Conservation (phyloP, 805 yeast species). For the Wickerhamiella slavikovae region DNA sequence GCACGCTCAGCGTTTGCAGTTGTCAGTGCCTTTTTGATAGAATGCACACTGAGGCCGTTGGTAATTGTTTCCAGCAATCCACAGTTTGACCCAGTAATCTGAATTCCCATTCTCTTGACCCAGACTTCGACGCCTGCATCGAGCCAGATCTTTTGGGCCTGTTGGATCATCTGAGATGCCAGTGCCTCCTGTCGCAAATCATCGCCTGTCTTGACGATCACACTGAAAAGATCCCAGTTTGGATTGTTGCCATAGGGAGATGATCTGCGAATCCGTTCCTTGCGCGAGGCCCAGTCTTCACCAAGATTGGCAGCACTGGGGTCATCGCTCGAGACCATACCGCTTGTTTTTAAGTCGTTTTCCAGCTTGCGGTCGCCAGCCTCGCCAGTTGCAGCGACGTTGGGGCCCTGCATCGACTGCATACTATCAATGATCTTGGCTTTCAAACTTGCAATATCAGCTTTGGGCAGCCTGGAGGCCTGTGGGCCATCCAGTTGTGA, state of each 20-base stretch:
- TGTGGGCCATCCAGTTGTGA: constrained; percentile 57
- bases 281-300: constrained; percentile 82
- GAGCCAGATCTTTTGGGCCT: constrained; percentile 74
- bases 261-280: constrained; percentile 53
- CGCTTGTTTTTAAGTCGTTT: constrained; percentile 77
- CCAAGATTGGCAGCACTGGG: constrained; percentile 44
- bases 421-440: constrained; percentile 47
- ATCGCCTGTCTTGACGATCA: constrained; percentile 89
- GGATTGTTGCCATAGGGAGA: constrained; percentile 70
- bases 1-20: constrained; percentile 24
- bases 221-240: constrained; percentile 90
- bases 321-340: constrained; percentile 26
- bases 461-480: constrained; percentile 22
- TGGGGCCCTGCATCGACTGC: constrained; percentile 53
- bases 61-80: constrained; percentile 94
- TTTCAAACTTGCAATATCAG: constrained; percentile 47
- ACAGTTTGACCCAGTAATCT: constrained; percentile 74
- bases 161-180: constrained; percentile 83
- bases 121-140: constrained; percentile 50
- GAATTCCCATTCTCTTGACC: constrained; percentile 85
- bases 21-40: constrained; percentile 81
- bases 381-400: constrained; percentile 31
- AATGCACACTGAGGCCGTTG: constrained; percentile 82
- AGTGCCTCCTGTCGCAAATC: constrained; percentile 94
- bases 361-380: constrained; percentile 86